These are phyloP conservation scores for Erodium moschatum DNA, from an alignment of 441 rosid genomes.

Conservation along the genomic window DNA sequence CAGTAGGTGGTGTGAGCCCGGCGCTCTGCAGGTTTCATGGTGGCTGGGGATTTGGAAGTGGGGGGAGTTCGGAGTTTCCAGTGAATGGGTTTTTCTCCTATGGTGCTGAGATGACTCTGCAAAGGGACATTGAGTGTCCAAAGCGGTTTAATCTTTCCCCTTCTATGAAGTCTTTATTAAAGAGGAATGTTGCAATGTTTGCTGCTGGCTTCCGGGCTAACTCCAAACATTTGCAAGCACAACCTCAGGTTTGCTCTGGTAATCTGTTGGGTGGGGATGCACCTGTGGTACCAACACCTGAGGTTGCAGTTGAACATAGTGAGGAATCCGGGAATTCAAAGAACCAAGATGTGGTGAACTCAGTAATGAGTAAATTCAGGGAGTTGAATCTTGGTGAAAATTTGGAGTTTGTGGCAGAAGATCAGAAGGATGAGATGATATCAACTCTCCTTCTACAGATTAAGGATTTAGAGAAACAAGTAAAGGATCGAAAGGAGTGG, in stretches of 20 bases:
- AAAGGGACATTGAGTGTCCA: too few relatives aligned
- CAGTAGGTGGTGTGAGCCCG: slow-evolving; percentile 40
- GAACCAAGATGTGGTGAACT: slow-evolving; percentile 47
- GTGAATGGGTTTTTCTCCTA: slow-evolving; percentile 42
- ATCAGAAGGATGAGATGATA: slow-evolving; percentile 66
- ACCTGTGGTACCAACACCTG: slow-evolving; percentile 27
- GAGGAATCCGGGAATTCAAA: slow-evolving; percentile 38
- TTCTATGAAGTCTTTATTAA: slow-evolving; percentile 26
- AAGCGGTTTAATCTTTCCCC: too few relatives aligned
- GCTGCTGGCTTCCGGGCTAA: slow-evolving; percentile 70
- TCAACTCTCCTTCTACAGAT: slow-evolving; percentile 50
- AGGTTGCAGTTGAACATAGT: slow-evolving; percentile 30
- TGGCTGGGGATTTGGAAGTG: slow-evolving; percentile 72
- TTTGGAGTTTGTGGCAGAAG: slow-evolving; percentile 47
- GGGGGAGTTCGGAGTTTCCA: slow-evolving; percentile 43
- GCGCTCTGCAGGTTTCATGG: slow-evolving; percentile 71
- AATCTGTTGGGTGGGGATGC: slow-evolving; percentile 22
- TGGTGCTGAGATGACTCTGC: slow-evolving; percentile 25
- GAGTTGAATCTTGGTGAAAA: slow-evolving; percentile 71
- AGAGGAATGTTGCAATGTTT: slow-evolving; percentile 36
- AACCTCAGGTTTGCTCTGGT: background rate
- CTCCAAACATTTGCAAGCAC: slow-evolving; percentile 36
- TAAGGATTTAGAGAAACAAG: slow-evolving; percentile 65
- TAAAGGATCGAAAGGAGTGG: slow-evolving; percentile 85
- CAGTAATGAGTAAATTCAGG: slow-evolving; percentile 51